Base-by-base conservation (phyloP, 805 yeast species). In the Candida namnaoensis region DNA sequence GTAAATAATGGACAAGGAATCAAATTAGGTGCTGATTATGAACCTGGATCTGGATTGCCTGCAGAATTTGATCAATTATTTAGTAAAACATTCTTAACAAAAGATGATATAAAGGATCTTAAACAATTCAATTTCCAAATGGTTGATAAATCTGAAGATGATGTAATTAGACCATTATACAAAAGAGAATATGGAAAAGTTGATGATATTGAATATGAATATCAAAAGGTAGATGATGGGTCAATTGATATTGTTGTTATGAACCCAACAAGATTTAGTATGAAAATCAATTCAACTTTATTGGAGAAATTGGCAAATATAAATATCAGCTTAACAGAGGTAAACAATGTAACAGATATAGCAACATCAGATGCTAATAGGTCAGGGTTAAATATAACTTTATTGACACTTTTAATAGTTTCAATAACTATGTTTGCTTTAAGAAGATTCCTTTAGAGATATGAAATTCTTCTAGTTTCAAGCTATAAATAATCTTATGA, bases 11-110 rank as follows among this genome's bases (percentile, higher is more conserved):
- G 33, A 11, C 7, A 30, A 11, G 33, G n/a, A 11, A 12, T 11
- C 2, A 30, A 30, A 11, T 30, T 11, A 19, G 47, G 43, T 7
- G 33, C 38, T 15, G 40, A 38, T 12, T 39, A 44, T 25, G 34
- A n/a, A 3, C 33, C n/a, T 11, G 33, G 30, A 38, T 28, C 34
- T 25, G 4, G 19, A 38, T 12, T 30, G 10, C 36, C 13, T 24
- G 39, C 38, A 14, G 51, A 46, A 23, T 10, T 46, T 3, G 42
- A 40, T 19, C 32, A 35, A 2, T 30, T 47, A 5, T 46, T 41
- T 37, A 35, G 28, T 10, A 36, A 37, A 10, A 30, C 37, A 3
- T 46, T 44, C 14, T 37, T 38, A 3, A 33, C 14, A 3, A 33
- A 40, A 6, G 24, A 19, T 7, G 45, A 48, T 7, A 14, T 38